A percentile compares a stretch with the other conserved stretches of the same genome.
Conservation (phyloP, 305 asterid species). For the Rubia tinctorum region DNA sequence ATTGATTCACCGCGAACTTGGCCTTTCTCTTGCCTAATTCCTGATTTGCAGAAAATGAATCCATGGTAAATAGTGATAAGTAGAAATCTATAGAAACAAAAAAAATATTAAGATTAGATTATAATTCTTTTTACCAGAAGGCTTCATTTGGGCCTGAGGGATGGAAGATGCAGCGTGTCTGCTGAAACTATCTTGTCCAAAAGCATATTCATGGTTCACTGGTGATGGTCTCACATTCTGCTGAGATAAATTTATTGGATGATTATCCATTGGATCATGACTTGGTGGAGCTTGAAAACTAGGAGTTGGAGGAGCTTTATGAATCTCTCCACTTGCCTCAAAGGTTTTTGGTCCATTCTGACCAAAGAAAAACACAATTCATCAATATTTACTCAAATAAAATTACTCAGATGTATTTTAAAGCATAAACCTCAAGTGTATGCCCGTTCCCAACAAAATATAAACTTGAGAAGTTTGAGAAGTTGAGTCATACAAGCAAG, state of each 20-base stretch:
- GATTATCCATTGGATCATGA: constrained; percentile 28
- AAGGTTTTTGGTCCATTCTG: constrained; percentile 60
- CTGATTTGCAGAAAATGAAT: constrained; percentile 18
- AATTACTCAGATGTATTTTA: background rate
- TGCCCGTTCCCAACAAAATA: constrained; percentile 13
- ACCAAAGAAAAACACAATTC: constrained; percentile 26
- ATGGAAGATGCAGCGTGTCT: constrained; percentile 20
- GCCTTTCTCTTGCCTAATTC: constrained; percentile 30
- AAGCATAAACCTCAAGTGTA: background rate
- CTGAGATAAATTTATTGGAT: constrained; percentile 32
- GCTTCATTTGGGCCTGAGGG: constrained; percentile 35
- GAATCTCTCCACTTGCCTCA: constrained; percentile 34
- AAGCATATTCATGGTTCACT: constrained; percentile 27
- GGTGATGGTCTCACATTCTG: constrained; percentile 39
- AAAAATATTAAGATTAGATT: no score
- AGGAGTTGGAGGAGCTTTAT: constrained; percentile 37
- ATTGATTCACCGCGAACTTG: constrained; percentile 19
- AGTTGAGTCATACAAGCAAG: constrained; percentile 46
- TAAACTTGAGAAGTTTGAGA: constrained; percentile 17
- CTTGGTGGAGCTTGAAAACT: constrained; percentile 35
- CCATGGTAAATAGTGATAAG: background rate
- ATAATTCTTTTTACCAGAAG: constrained; percentile 39
- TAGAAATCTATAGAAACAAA: constrained; percentile 1
- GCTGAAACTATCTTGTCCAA: constrained; percentile 34
- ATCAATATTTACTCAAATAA: background rate